These are phyloP conservation scores for Haberlea rhodopensis DNA, from an alignment of 257 asterid genomes.

Conservation along the genomic window DNA sequence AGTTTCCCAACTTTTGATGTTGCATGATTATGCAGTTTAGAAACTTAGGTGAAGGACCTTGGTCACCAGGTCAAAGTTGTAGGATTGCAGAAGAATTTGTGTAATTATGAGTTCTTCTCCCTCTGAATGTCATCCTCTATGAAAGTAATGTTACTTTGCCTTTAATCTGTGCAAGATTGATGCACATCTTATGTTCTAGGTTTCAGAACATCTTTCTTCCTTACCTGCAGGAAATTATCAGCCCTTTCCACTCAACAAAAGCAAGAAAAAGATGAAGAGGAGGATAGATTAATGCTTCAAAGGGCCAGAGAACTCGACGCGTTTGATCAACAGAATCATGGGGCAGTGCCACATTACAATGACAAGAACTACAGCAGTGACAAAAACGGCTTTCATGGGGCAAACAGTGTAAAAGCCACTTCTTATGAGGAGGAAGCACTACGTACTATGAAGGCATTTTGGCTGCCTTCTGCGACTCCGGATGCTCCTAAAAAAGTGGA, in stretches of 20 bases:
- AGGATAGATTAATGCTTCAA: constrained; percentile 57
- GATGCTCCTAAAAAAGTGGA: constrained; percentile 78
- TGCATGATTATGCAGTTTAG: neutral
- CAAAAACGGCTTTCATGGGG: constrained; percentile 90
- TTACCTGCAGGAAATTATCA: constrained; percentile 53
- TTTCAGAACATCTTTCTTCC: neutral
- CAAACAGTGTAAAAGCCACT: constrained; percentile 88
- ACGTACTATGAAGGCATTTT: constrained; percentile 95
- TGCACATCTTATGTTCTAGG: neutral
- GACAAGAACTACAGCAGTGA: constrained; percentile 60
- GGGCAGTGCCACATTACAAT: constrained; percentile 80
- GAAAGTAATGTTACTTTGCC: neutral
- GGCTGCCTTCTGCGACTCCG: constrained; percentile 98
- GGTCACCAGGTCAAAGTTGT: neutral
- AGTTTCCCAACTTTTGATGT: neutral
- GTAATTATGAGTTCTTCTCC: neutral
- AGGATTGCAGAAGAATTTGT: neutral
- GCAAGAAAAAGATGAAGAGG: constrained; percentile 74
- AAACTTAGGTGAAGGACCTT: neutral
- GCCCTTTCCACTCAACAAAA: constrained; percentile 63
- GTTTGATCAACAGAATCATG: constrained; percentile 90
- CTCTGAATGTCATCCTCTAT: neutral
- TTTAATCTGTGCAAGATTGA: neutral
- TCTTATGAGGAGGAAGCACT: constrained; percentile 93
- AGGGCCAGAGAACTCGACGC: constrained; percentile 80